Base-by-base conservation (phyloP, 805 yeast species). In the Metschnikowia lunata region DNA sequence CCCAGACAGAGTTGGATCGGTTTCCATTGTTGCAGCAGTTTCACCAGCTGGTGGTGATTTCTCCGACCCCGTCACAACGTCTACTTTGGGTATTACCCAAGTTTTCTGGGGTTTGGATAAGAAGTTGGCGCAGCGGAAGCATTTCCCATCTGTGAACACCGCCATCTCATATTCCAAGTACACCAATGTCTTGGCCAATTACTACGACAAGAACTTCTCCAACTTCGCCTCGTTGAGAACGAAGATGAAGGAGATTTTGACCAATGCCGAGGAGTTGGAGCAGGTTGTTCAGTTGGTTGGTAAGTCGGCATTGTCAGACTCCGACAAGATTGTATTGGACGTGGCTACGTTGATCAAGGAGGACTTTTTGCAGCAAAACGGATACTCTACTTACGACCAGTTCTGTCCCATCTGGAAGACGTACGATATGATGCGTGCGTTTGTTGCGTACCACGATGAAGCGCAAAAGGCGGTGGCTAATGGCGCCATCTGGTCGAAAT, bases 1-100 rank as follows among this genome's bases (percentile, higher is more conserved):
- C 47, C 99, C 99, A 52, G 86, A 87, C 58, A 89, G 99, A 76
- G 63, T 79, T 55, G 99, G 99, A 50, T 91, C 99, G 28, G 99
- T 93, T 52, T 93, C 99, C n/a, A 93, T 93, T 69, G 76, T 93
- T 61, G 99, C 99, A 48, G 99, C 99, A 57, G 99, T 93, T 34
- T 93, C 98, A 5, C 99, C 99, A 56, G 98, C 99, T 45, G 99
- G 99, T 82, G 99, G 99, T 83, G 99, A 93, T 77, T 91, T 93
- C 83, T 91, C 98, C 26, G 99, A 93, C 74, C 99, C 99, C 36
- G 99, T 93, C 57, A 93, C 99, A 26, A 91, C 98, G 15, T 82
- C 99, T 7, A 93, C 99, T 30, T 80, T 93, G 62, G 98, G 97
- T 85, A 93, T 93, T 58, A 93, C 99, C n/a, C 99, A 93, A 76